A percentile compares a stretch with the other conserved stretches of the same genome.
These are phyloP conservation scores for Cicer cuneatum DNA, from an alignment of 306 rosid species.

Conservation along the genomic window DNA sequence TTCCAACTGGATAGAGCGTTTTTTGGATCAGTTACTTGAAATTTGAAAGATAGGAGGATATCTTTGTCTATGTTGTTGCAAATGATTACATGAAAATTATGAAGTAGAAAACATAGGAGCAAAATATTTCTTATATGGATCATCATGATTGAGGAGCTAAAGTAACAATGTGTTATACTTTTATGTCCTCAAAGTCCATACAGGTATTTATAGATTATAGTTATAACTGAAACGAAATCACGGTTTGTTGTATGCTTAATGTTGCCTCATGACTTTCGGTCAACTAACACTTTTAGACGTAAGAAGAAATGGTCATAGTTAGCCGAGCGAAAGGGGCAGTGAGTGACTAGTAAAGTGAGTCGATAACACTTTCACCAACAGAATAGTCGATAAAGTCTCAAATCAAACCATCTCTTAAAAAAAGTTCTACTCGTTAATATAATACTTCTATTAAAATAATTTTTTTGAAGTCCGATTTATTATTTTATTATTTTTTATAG, in stretches of 20 bases:
- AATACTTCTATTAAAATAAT: no score
- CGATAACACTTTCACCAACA: no score
- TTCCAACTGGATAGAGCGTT: constrained; percentile 34
- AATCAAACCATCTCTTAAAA: no score
- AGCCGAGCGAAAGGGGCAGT: no score
- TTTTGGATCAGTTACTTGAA: constrained; percentile 42
- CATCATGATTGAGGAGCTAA: background rate
- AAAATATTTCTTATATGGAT: background rate
- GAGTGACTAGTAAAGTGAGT: no score
- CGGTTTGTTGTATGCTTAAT: background rate
- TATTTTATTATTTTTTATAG: no score
- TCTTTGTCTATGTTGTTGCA: constrained; percentile 37
- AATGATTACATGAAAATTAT: constrained; percentile 21
- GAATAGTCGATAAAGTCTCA: no score
- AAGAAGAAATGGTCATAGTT: no score
- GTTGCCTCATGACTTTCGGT: no score
- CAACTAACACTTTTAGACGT: no score
- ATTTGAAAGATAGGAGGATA: constrained; percentile 47
- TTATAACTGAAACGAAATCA: background rate
- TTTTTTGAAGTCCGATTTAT: no score
- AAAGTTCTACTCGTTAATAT: no score
- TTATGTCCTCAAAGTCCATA: background rate
- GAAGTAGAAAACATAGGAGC: constrained; percentile 24
- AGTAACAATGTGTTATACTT: background rate
- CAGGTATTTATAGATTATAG: constrained; percentile 12